Evolutionary conservation across 805 yeast genomes (phyloP), one percentile per base, ranked within the genome.

Genomic region (Suhomyces prunicola): DNA sequence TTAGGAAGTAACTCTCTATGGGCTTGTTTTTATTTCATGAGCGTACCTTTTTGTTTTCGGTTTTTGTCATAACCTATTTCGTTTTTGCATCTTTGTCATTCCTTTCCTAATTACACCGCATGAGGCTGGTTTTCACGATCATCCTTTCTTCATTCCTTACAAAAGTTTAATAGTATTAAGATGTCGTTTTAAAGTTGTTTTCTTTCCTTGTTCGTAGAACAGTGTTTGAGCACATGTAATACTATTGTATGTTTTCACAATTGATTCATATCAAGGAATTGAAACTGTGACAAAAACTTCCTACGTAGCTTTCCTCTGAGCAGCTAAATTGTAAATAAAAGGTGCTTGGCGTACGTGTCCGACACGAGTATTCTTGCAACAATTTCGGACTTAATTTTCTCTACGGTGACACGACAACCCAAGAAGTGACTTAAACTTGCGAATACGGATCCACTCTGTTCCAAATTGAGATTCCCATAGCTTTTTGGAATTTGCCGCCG

Each of bases 31-130:
- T 41, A 12, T 22, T n/a, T 31, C 46, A n/a, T 31, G 17, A 22
- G 13, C 31, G 33, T 17, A 17, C 17, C 15, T 22, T 13, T 31
- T 17, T 27, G 15, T 15, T 46, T 47, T 36, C 19, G 35, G 35
- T 24, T 12, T 41, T 36, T 24, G 15, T 46, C 39, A 17, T 12
- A 12, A 4, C 19, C 41, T 33, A 27, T 12, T 33, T 27, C n/a
- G 26, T 27, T 22, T 35, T 24, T 47, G 49, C 49, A 47, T 47
- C 49, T 47, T 47, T 27, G 24, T 19, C 24, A 17, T n/a, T 39
- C 42, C 42, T 17, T 17, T 39, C 24, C 42, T 39, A 13, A 19
- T 39, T 19, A 39, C 19, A 39, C 42, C 42, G 42, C 42, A 39
- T 39, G 42, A 39, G 42, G 42, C 5, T 39, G 24, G 15, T 33